Evolutionary conservation across 2,329 filamentous ascomycete species (phyloP), one percentile per base, ranked within the genome.

Genomic region (Penicillium sp.): DNA sequence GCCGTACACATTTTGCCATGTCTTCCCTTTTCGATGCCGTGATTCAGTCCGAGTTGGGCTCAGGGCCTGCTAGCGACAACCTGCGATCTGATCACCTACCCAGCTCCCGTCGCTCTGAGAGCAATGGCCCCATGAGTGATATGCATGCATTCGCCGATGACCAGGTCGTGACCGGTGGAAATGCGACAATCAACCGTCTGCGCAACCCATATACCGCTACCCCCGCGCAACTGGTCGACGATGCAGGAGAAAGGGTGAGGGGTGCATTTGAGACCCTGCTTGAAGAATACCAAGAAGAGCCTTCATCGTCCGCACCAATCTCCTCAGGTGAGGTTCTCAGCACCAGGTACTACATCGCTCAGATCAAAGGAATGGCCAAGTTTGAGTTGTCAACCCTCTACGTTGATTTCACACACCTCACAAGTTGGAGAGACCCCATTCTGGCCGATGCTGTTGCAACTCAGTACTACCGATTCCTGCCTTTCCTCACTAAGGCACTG

Each of bases 401-500:
- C 58, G 81, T 88, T 62, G 85, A 88, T 65, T 88, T 77, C 75
- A 90, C 87, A 61, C 94, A 99, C 72, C 79, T 99, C 29, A 83
- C 86, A 53, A 82, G 85, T 34, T 88, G 87, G 72, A 86, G 89
- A 65, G 88, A 92, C 62, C 90, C 89, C 49, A 87, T 89, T 54
- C 79, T 99, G 48, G 91, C 93, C 40, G 87, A 90, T 57, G 93
- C 91, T 47, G 88, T 97, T 58, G 88, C 92, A 61, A 87, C 86
- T 65, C 89, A 95, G 68, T 97, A 97, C 79, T 97, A 97, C 74
- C 90, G 94, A 62, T 96, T 96, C 71, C 82, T 95, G 22, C 94
- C 94, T 3, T 99, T 94, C 72, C 84, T 99, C 67, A 91, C 89
- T 21, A 86, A 89, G 59, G 92, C 88, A 24, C 79, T 99, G 41